Evolutionary conservation across 768 basidiomycete genomes (phyloP), one percentile per base, ranked within the genome.

Genomic region (Hericium rajendrae): DNA sequence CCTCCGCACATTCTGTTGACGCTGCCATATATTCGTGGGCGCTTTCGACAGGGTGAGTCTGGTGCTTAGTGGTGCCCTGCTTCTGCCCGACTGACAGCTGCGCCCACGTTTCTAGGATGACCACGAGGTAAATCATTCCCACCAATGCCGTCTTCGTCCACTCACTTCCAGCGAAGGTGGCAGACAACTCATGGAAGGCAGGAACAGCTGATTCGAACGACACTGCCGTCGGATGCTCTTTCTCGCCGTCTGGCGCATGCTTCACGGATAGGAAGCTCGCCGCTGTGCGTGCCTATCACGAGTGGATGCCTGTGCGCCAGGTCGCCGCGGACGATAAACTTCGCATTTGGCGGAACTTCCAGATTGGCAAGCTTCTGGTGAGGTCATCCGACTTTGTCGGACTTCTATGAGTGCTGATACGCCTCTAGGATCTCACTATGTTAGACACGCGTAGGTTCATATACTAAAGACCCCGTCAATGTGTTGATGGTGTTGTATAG

Each of bases 301-400:
- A 82, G 59, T 83, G 81, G 81, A 75, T 83, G 71, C 81, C 81
- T 12, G 79, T 84, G 58, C 74, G 83, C 10, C 79, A 82, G 59
- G 78, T 84, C 16, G 74, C 75, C 41, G 73, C 74, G 1, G 74
- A 75, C 53, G 80, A 83, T 67, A 74, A 78, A 61, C 74, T 84
- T 15, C 73, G 81, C 26, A 83, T 83, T 54, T 84, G 80, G 80
- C 74, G 82, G 38, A 81, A 80, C 63, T 83, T 84, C 70, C 77
- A 82, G 69, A 76, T 84, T 39, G 82, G 82, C 49, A 80, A 81
- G 64, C 73, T 84, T n/a, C 64, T 82, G 61, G 69, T 67, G 39
- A 53, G 64, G 56, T 11, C 20, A 32, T 8, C 13, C 28, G 4
- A 10, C 6, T 15, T 6, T 8, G 32, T 32, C 32, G 32, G 32